Evolutionary conservation across 108 stramenopile species (phyloP).

Genomic region (Schizochytrium sp.): DNA sequence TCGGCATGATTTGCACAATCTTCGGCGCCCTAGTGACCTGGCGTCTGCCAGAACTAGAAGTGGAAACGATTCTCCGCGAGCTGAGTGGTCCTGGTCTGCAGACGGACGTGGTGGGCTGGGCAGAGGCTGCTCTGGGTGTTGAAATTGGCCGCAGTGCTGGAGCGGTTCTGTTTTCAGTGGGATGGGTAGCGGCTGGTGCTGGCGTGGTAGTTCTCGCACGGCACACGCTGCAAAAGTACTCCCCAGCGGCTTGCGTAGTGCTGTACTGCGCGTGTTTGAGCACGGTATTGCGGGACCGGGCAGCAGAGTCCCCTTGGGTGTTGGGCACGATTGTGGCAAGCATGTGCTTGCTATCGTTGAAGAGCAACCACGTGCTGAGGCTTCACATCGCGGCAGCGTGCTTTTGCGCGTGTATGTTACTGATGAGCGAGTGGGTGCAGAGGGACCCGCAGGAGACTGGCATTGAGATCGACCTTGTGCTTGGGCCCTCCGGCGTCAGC

Average conservation of each 20-base stretch:
- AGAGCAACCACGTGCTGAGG: slow-evolving; percentile 22
- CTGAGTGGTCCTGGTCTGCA: neutral
- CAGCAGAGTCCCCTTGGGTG: neutral
- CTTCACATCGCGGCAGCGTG: slow-evolving; percentile 42
- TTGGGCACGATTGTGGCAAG: neutral
- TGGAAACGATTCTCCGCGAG: neutral
- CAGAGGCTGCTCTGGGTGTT: neutral
- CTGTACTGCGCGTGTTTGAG: slow-evolving; percentile 46
- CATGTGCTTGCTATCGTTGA: slow-evolving; percentile 13
- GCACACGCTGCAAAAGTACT: slow-evolving; percentile 56
- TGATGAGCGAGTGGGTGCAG: slow-evolving; percentile 44
- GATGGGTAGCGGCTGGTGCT: neutral
- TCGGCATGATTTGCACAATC: neutral
- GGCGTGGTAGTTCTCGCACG: slow-evolving; percentile 8
- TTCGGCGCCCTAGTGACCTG: slow-evolving; percentile 38
- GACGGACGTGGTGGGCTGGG: neutral
- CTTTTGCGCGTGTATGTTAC: slow-evolving; percentile 39
- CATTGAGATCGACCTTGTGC: slow-evolving; percentile 15
- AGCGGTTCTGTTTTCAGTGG: neutral
- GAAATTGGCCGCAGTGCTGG: neutral
- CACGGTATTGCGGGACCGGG: slow-evolving; percentile 43
- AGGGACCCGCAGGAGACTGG: neutral
- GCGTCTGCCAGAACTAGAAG: neutral
- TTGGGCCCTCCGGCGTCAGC: slow-evolving; percentile 32
- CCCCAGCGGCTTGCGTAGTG: slow-evolving; percentile 37